Evolutionary conservation across 495 filamentous ascomycete genomes (phyloP), one percentile per base, ranked within the genome.

Genomic region (Tuber indicum): DNA sequence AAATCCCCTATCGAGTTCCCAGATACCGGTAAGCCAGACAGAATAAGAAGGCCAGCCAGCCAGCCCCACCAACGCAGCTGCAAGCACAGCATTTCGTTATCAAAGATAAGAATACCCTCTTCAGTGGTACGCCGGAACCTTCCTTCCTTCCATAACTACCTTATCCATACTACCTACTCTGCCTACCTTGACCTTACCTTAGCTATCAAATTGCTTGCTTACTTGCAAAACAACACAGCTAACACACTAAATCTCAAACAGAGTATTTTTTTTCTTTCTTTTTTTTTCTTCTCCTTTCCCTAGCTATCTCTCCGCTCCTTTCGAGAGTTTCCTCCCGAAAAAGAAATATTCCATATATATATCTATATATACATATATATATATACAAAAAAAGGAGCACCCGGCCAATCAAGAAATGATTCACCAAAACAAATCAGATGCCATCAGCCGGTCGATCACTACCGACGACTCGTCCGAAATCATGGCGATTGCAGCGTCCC

Each of bases 401-500:
- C 58, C 58, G 58, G 58, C 58, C 58, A 66, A 66, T 66, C 58
- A 66, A 66, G 26, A 66, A 66, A 66, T 66, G 58, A 66, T 66
- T 66, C 58, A 66, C 58, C 58, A 32, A 66, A 32, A 32, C 58
- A 66, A 66, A 32, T 32, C 58, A 66, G 58, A 66, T 66, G 58
- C 58, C 58, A 66, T 32, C 58, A 66, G 58, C 58, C 58, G 58
- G 58, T 66, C 58, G 58, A 66, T 66, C 58, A 66, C 58, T 66
- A 66, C 58, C 58, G 16, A 66, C 58, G n/a, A 66, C 58, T 66
- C 58, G 58, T 66, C 58, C 58, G 58, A 66, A 66, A 66, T 66
- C 58, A 66, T 66, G 58, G 58, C 49, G 74, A 42, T 58, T 44
- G 5, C 62, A 36, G 74, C 74, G 74, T 39, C 74, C 74, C n/a